These are phyloP conservation scores for Cryptosporidium viatorum DNA, from an alignment of 169 alveolate genomes.

Conservation along the genomic window DNA sequence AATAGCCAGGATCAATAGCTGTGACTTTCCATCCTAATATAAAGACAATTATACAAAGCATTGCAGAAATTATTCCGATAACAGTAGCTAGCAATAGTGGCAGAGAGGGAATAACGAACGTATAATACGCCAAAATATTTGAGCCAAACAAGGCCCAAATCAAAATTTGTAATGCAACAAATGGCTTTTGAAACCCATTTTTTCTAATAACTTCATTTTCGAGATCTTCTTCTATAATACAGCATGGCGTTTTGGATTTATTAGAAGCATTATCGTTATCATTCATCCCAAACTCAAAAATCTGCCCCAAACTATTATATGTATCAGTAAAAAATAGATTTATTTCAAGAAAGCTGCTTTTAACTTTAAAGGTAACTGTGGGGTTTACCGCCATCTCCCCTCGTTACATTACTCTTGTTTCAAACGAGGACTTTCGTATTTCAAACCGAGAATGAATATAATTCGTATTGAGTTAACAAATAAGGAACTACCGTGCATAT, in stretches of 20 bases:
- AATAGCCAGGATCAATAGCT: slow-evolving; percentile 63
- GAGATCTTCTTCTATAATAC: slow-evolving; percentile 64
- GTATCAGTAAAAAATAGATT: background rate
- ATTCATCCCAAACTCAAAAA: slow-evolving; percentile 39
- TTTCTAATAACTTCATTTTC: slow-evolving; percentile 31
- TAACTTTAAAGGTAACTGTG: background rate
- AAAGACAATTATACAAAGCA: slow-evolving; percentile 15
- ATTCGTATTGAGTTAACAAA: background rate
- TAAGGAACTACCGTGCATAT: too few species aligned
- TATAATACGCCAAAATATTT: slow-evolving; percentile 30
- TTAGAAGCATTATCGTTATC: slow-evolving; percentile 7
- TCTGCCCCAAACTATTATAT: background rate
- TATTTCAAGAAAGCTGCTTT: background rate
- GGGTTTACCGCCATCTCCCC: slow-evolving; percentile 10
- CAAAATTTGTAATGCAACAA: slow-evolving; percentile 61
- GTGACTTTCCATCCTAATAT: slow-evolving; percentile 68
- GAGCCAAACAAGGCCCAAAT: slow-evolving; percentile 59
- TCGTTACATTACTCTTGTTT: background rate
- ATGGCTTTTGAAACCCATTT: slow-evolving; percentile 76
- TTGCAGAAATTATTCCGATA: slow-evolving; percentile 18
- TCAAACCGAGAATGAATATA: too few species aligned
- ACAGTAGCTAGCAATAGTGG: background rate
- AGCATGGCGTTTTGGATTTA: slow-evolving; percentile 22
- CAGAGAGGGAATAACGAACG: slow-evolving; percentile 42
- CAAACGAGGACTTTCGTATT: too few species aligned